A percentile compares a stretch with the other conserved stretches of the same genome.
These are phyloP conservation scores for Pilatotrama ljubarskyi DNA, from an alignment of 768 basidiomycete species.

Conservation along the genomic window DNA sequence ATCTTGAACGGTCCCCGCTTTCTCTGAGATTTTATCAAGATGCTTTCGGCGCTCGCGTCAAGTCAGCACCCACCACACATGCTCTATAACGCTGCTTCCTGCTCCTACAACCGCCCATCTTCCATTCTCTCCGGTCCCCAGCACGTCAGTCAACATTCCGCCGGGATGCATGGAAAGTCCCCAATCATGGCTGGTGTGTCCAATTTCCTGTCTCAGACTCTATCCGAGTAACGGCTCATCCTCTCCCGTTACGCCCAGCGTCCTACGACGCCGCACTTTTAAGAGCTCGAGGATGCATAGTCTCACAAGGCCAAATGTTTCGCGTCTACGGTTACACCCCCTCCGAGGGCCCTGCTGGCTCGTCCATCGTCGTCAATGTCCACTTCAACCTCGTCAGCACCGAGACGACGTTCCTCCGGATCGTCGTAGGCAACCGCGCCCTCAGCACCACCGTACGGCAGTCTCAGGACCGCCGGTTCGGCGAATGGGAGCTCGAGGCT, in stretches of 20 bases:
- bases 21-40: slow-evolving; percentile 4
- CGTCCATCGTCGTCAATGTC: slow-evolving; percentile 63
- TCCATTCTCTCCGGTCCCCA: slow-evolving; percentile 2
- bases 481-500: slow-evolving; percentile 66
- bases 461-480: slow-evolving; percentile 46
- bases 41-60: slow-evolving; percentile 14
- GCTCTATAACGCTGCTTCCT: slow-evolving; percentile 4
- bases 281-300: slow-evolving; percentile 5
- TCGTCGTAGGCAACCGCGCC: slow-evolving; percentile 70
- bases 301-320: slow-evolving; percentile 55
- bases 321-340: slow-evolving; percentile 68
- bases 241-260: not conserved
- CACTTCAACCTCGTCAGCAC: slow-evolving; percentile 52
- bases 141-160: slow-evolving; percentile 11
- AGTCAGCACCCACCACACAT: slow-evolving; percentile 10
- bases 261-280: slow-evolving; percentile 7
- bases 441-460: slow-evolving; percentile 66
- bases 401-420: slow-evolving; percentile 62
- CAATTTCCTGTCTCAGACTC: not conserved
- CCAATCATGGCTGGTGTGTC: slow-evolving; percentile 6
- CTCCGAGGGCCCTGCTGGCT: slow-evolving; percentile 60
- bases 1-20: not conserved
- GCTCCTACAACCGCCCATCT: slow-evolving; percentile 13
- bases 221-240: slow-evolving; percentile 2
- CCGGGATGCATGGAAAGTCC: slow-evolving; percentile 10